A percentile compares a stretch with the other conserved stretches of the same genome.
These are phyloP conservation scores for Nicotiana tabacum DNA, from an alignment of 257 asterid species.

Conservation along the genomic window DNA sequence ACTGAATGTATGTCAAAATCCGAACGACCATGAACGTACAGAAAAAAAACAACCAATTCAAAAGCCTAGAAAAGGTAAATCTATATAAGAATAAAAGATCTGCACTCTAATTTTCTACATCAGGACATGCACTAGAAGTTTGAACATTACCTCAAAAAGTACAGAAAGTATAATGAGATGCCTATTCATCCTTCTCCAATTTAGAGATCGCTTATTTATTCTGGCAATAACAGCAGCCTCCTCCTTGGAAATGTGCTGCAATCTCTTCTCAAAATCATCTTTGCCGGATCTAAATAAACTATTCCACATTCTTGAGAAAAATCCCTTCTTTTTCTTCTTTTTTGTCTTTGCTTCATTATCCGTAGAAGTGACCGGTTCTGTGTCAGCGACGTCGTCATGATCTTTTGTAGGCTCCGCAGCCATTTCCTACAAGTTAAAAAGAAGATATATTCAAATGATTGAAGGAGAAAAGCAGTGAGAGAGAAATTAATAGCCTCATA, in stretches of 20 bases:
- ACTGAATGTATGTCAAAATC: not conserved
- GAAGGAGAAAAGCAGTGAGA: not conserved
- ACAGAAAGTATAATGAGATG: constrained; percentile 55
- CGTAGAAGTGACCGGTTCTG: constrained; percentile 25
- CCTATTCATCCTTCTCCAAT: constrained; percentile 56
- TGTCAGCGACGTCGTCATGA: constrained; percentile 25
- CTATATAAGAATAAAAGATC: not conserved
- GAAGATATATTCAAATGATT: not conserved
- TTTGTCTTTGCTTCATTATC: constrained; percentile 39
- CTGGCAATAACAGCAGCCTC: constrained; percentile 71
- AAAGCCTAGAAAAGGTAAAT: not conserved
- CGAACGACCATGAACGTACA: not conserved
- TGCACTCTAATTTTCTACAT: not conserved
- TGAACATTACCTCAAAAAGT: constrained; percentile 59
- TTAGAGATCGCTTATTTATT: constrained; percentile 59
- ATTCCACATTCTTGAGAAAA: constrained; percentile 69
- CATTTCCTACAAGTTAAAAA: constrained; percentile 38
- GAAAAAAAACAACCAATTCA: constrained; percentile 4
- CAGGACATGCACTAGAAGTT: not conserved
- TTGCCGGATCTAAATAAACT: constrained; percentile 52
- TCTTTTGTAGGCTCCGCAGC: constrained; percentile 49
- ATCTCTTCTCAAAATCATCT: constrained; percentile 83
- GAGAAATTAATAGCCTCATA: not conserved
- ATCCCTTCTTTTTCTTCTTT: constrained; percentile 61
- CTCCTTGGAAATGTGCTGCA: constrained; percentile 81